These are phyloP conservation scores for Monosporozyma solicola DNA, from an alignment of 805 yeast species.

Conservation along the genomic window DNA sequence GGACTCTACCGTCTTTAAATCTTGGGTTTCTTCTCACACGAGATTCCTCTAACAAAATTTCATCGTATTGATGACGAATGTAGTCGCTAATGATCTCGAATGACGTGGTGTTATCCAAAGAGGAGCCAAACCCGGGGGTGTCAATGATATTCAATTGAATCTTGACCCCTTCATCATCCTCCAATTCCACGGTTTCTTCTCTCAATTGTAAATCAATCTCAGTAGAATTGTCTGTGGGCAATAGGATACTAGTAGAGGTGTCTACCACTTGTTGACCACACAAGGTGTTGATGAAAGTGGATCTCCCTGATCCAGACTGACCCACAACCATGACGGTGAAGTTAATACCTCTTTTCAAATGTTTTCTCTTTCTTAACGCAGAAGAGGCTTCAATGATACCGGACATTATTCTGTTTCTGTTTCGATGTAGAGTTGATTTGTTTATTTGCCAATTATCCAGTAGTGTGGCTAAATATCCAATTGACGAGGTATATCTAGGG, in stretches of 20 bases:
- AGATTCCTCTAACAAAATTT: slow-evolving; percentile 69
- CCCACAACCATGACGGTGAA: slow-evolving; percentile 85
- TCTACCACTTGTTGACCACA: slow-evolving; percentile 85
- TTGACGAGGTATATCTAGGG: neutral
- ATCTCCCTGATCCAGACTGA: slow-evolving; percentile 78
- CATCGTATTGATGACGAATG: slow-evolving; percentile 75
- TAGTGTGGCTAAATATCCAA: neutral
- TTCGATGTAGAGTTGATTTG: no score
- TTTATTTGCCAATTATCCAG: no score
- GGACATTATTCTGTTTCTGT: slow-evolving; percentile 28
- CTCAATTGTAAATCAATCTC: slow-evolving; percentile 54
- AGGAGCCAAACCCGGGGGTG: slow-evolving; percentile 78
- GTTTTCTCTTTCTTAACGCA: slow-evolving; percentile 64
- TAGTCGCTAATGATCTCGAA: slow-evolving; percentile 69
- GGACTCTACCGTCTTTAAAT: slow-evolving; percentile 77
- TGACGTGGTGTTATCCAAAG: slow-evolving; percentile 56
- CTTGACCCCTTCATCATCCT: slow-evolving; percentile 79
- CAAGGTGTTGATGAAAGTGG: slow-evolving; percentile 85
- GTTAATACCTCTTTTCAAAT: slow-evolving; percentile 72
- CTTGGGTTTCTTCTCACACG: slow-evolving; percentile 79
- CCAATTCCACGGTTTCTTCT: slow-evolving; percentile 75
- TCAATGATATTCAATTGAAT: slow-evolving; percentile 68
- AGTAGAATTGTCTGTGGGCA: slow-evolving; percentile 42
- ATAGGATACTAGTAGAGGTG: slow-evolving; percentile 48
- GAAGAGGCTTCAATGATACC: slow-evolving; percentile 43